A percentile compares a stretch with the other conserved stretches of the same genome.
Conservation (phyloP, 1,284 basidiomycete genomes). For the Ceratobasidium theobromae region DNA sequence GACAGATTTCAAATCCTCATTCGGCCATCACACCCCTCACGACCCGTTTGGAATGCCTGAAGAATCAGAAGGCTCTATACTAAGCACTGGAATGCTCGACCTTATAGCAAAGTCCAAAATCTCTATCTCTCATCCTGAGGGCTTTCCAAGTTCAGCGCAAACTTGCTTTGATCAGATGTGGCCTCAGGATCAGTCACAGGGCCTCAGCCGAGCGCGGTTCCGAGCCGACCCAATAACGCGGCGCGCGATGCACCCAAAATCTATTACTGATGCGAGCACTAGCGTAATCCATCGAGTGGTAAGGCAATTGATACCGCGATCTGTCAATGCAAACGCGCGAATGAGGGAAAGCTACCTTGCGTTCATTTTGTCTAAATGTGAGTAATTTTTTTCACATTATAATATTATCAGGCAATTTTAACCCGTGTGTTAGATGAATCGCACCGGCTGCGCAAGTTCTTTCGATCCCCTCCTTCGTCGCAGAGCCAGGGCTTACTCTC, state of each 20-base stretch:
- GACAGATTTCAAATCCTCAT: not conserved
- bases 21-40: not conserved
- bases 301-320: not conserved
- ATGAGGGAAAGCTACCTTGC: not conserved
- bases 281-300: not conserved
- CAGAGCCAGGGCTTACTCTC: not conserved
- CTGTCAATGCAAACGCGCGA: not conserved
- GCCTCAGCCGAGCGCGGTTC: not conserved
- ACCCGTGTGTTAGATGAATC: not conserved
- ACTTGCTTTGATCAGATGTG: not conserved
- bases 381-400: not conserved
- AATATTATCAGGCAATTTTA: not conserved
- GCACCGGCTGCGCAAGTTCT: not conserved
- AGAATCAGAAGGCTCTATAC: not conserved
- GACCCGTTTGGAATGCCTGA: not conserved
- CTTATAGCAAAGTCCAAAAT: not conserved
- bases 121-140: not conserved
- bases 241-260: too few relatives aligned
- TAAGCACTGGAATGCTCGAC: not conserved
- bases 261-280: not conserved
- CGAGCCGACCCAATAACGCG: too few relatives aligned
- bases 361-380: conserved; percentile 2
- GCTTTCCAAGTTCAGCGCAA: not conserved
- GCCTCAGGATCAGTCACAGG: conserved; percentile 13
- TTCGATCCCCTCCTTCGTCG: not conserved